Evolutionary conservation across 2,329 filamentous ascomycete genomes (phyloP).

Genomic region (Teratosphaeria viscida): DNA sequence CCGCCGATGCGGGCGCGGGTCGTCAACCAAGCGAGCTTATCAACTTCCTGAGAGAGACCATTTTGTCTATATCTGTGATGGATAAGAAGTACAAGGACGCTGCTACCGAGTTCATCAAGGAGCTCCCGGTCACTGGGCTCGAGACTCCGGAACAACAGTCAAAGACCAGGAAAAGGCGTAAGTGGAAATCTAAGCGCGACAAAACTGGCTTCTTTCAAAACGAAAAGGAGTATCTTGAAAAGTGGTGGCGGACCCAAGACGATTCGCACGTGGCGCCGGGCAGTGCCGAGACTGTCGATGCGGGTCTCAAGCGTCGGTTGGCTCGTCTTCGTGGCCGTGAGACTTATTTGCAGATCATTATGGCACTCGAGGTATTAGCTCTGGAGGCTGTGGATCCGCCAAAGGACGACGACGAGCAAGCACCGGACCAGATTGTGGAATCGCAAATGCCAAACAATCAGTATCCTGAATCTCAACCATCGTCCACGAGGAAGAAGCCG

Average conservation of each 20-base stretch:
- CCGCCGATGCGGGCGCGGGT: slow-evolving; percentile 42
- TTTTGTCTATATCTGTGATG: slow-evolving; percentile 42
- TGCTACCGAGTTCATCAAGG: slow-evolving; percentile 54
- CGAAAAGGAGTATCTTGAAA: slow-evolving; percentile 54
- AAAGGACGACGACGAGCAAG: slow-evolving; percentile 5
- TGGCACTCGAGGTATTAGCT: slow-evolving; percentile 66
- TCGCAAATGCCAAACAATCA: not conserved
- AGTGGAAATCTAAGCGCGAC: slow-evolving; percentile 51
- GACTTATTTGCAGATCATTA: slow-evolving; percentile 69
- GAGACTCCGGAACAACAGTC: slow-evolving; percentile 8
- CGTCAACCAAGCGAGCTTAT: slow-evolving; percentile 48
- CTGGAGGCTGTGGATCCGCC: slow-evolving; percentile 42
- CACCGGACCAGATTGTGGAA: not conserved
- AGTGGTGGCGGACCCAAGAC: slow-evolving; percentile 59
- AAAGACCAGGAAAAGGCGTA: slow-evolving; percentile 38
- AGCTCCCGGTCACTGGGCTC: slow-evolving; percentile 25
- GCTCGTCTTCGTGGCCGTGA: slow-evolving; percentile 61
- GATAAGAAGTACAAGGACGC: slow-evolving; percentile 74
- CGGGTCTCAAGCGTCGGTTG: slow-evolving; percentile 50
- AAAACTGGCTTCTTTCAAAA: slow-evolving; percentile 58
- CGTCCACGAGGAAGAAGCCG: slow-evolving; percentile 24
- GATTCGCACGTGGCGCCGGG: slow-evolving; percentile 25
- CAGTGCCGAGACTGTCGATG: slow-evolving; percentile 33
- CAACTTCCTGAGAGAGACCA: slow-evolving; percentile 48
- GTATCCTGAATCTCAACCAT: not conserved